phyloP scores from a whole-genome alignment of 2,329 filamentous ascomycete genomes.

The Colletotrichum sublineola region DNA sequence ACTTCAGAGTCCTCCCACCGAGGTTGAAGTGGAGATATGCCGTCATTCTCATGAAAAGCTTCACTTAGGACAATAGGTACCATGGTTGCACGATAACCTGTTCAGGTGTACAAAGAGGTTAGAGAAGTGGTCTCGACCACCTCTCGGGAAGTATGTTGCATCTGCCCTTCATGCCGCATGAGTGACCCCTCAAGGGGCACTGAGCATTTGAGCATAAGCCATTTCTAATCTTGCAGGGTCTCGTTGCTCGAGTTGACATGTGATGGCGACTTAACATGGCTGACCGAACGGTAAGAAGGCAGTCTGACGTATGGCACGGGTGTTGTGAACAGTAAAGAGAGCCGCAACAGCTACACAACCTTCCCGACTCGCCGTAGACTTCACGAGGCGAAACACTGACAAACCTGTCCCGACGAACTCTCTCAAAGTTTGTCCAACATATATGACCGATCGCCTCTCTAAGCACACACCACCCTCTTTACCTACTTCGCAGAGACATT shows the following conservation, averaged over 20 bases:
- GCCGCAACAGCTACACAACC: conserved; percentile 12
- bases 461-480: conserved; percentile 10
- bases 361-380: conserved; percentile 30
- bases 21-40: not conserved
- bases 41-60: conserved; percentile 12
- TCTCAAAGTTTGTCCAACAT: not conserved
- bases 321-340: conserved; percentile 15
- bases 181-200: conserved; percentile 6
- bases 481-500: not conserved
- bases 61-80: not conserved
- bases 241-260: conserved; percentile 23
- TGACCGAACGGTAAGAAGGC: not conserved
- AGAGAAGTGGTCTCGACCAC: not conserved
- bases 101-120: not conserved
- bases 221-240: conserved; percentile 19
- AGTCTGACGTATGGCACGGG: conserved; percentile 7
- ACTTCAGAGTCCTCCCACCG: not conserved
- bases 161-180: conserved; percentile 20
- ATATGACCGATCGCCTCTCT: not conserved
- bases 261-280: conserved; percentile 11
- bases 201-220: conserved; percentile 10
- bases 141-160: conserved; percentile 9
- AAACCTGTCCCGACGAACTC: conserved; percentile 36
- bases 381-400: conserved; percentile 37
- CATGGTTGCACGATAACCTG: not conserved